A percentile compares a stretch with the other conserved stretches of the same genome.
phyloP scores from a whole-genome alignment of 202 grass and related monocot genomes.

The Setaria viridis region DNA sequence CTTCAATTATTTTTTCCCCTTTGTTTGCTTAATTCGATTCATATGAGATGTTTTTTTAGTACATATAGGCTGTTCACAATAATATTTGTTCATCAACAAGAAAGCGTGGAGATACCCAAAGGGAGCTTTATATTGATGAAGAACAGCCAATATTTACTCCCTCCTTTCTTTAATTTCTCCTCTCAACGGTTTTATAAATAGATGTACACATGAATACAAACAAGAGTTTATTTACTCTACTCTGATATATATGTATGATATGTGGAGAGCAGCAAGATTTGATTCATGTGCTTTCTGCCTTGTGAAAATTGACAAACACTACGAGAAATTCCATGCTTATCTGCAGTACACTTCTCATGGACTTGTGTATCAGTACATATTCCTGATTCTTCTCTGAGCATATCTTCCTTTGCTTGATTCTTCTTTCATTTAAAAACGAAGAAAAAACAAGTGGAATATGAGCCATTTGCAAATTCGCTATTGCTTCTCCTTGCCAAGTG shows the following conservation, averaged over 20 bases:
- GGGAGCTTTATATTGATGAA: constrained; percentile 59
- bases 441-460: constrained; percentile 45
- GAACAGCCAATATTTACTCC: constrained; percentile 47
- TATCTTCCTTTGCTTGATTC: constrained; percentile 51
- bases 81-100: constrained; percentile 55
- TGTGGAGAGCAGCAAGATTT: constrained; percentile 40
- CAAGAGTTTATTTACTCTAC: constrained; percentile 48
- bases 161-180: constrained; percentile 5
- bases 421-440: neutral
- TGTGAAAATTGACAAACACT: constrained; percentile 20
- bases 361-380: constrained; percentile 36
- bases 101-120: constrained; percentile 55
- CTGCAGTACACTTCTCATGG: constrained; percentile 39
- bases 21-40: constrained; percentile 71
- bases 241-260: constrained; percentile 5
- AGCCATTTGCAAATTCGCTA: constrained; percentile 45
- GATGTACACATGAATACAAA: constrained; percentile 49
- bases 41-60: constrained; percentile 60
- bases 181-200: constrained; percentile 42
- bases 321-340: constrained; percentile 33
- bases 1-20: constrained; percentile 66
- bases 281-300: constrained; percentile 42
- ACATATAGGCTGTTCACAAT: constrained; percentile 62
- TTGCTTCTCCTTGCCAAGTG: constrained; percentile 46
- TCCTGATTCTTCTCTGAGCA: constrained; percentile 46